Evolutionary conservation across 202 grass and related monocot genomes (phyloP).

Genomic region (Saccharum hybrid): DNA sequence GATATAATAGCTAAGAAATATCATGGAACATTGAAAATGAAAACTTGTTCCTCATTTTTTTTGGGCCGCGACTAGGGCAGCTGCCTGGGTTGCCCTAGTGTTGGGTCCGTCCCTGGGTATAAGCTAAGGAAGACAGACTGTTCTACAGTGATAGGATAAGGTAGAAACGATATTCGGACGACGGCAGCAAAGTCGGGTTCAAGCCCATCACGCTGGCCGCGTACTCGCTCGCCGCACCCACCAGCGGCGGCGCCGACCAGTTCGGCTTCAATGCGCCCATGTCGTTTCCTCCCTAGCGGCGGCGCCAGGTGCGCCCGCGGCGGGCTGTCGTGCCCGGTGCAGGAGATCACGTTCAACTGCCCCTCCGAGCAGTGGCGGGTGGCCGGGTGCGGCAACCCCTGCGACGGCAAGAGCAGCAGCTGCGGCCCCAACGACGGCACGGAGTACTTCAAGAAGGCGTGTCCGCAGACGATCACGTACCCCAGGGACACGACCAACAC

Average conservation of each 20-base stretch:
- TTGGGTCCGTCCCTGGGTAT: no score
- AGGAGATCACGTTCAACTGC: conserved; percentile 39
- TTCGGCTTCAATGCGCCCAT: conserved; percentile 65
- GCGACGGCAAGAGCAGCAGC: conserved; percentile 22
- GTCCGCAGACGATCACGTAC: conserved; percentile 55
- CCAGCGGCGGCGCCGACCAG: neutral
- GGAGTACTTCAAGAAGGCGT: conserved; percentile 47
- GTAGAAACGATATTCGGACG: no score
- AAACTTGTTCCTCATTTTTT: no score
- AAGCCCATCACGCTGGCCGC: conserved; percentile 47
- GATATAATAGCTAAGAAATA: no score
- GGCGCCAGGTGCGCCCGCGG: neutral
- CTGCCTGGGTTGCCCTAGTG: no score
- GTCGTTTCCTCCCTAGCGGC: conserved; percentile 46
- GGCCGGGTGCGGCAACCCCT: conserved; percentile 49
- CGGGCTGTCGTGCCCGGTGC: conserved; percentile 38
- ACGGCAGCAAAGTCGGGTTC: neutral
- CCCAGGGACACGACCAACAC: conserved; percentile 39
- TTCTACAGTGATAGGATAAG: no score
- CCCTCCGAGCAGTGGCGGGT: conserved; percentile 21
- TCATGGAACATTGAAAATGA: no score
- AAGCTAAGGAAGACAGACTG: no score
- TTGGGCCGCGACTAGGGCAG: no score
- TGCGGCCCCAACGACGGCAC: conserved; percentile 46
- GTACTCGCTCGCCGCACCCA: conserved; percentile 42